Percentiles rank a stretch among this genome's conserved stretches.
phyloP scores from a whole-genome alignment of 2,329 filamentous ascomycete genomes.

The Furcasterigmium sp. region DNA sequence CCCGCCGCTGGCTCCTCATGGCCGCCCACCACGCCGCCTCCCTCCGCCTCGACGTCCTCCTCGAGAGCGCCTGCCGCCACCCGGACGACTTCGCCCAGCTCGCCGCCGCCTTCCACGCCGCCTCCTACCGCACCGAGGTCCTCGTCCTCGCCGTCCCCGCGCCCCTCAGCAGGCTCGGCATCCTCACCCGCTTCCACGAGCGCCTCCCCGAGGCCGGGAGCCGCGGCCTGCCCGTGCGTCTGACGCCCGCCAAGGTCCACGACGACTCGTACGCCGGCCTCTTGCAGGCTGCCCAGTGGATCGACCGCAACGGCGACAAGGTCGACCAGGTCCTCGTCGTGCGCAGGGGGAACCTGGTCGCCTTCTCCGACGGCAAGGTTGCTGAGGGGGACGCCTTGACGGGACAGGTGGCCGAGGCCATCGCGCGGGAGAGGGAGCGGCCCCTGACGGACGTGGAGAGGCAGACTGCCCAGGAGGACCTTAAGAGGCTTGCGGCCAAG shows the following conservation, averaged over 20 bases:
- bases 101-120: constrained; percentile 24
- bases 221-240: constrained; percentile 27
- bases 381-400: not conserved
- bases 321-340: constrained; percentile 32
- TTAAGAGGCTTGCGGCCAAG: constrained; percentile 17
- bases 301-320: constrained; percentile 22
- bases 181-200: constrained; percentile 33
- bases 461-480: constrained; percentile 15
- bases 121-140: constrained; percentile 31
- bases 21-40: constrained; percentile 27
- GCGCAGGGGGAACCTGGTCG: constrained; percentile 30
- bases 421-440: constrained; percentile 20
- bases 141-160: constrained; percentile 36
- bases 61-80: constrained; percentile 40
- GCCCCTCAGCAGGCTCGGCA: constrained; percentile 34
- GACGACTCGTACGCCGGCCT: constrained; percentile 38
- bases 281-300: constrained; percentile 26
- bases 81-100: constrained; percentile 33
- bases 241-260: constrained; percentile 39
- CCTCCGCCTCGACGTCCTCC: constrained; percentile 27
- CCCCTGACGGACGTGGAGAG: constrained; percentile 20
- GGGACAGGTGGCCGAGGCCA: constrained; percentile 14
- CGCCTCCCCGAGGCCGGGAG: constrained; percentile 26
- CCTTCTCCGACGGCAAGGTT: constrained; percentile 13
- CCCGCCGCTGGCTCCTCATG: constrained; percentile 37